Evolutionary conservation across 495 filamentous ascomycete genomes (phyloP), one percentile per base, ranked within the genome.

Genomic region (Cudoniella acicularis): DNA sequence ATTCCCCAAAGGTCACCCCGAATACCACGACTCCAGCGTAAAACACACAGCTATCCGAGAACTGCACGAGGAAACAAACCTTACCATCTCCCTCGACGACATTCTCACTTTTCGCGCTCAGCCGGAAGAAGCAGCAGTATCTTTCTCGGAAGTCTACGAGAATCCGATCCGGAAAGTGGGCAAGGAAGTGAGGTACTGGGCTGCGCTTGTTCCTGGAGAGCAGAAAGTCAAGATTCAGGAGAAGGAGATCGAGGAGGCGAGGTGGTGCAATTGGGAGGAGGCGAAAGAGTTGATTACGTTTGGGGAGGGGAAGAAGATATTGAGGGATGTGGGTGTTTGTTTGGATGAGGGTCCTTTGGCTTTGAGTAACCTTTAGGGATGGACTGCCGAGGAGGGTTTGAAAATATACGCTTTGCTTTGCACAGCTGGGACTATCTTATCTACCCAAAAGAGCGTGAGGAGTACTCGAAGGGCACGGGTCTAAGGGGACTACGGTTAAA

Each of bases 1-100:
- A 6, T n/a, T 51, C 13, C 49, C 49, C 23, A 51, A 51, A 51
- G 49, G 49, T 27, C 49, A 51, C 49, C 21, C 49, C 4, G 23
- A 51, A 51, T 16, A 11, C 49, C 13, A 23, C 17, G 49, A 51
- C 24, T 6, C 6, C 8, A 3, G 3, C 20, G 6, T 21, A 3
- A n/a, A 16, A 21, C 13, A 23, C 20, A 51, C 49, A 9, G 49
- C 49, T 24, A 51, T 51, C 8, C 49, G 49, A 6, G 49, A 51
- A 21, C 49, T 51, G 21, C 13, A 3, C 4, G 49, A 51, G 24
- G 49, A 51, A 26, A 51, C 49, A 9, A 17, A 17, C 16, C 13
- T 47, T 17, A 47, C 8, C 8, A 47, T 47, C 4, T 47, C n/a
- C 20, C 16, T 47, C 43, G 17, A 21, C 17, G 43, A 47, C 20